Conservation (phyloP, 78 protist genomes). For the Dictyostelium firmibasis region DNA sequence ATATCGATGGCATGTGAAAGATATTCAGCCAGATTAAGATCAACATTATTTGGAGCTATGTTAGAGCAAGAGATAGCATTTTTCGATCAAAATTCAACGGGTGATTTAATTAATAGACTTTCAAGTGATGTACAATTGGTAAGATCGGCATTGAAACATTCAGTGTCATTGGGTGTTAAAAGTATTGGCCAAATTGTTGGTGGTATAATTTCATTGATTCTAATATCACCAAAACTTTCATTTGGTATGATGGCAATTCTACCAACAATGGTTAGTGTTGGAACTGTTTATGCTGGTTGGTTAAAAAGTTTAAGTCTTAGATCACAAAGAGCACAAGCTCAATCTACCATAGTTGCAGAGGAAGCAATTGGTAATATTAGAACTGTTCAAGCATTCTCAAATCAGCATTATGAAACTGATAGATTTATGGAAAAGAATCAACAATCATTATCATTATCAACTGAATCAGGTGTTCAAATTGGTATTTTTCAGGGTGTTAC, state of each 20-base stretch:
- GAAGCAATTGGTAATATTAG: slow-evolving; percentile 76
- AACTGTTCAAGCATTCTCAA: slow-evolving; percentile 84
- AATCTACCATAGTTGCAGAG: slow-evolving; percentile 79
- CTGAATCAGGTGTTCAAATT: slow-evolving; percentile 41
- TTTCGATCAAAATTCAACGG: slow-evolving; percentile 92
- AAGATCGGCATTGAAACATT: slow-evolving; percentile 72
- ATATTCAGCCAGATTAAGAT: slow-evolving; percentile 42
- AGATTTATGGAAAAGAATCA: background rate
- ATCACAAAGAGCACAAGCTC: slow-evolving; percentile 57
- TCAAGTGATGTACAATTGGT: slow-evolving; percentile 76
- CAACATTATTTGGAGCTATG: slow-evolving; percentile 11
- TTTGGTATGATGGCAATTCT: slow-evolving; percentile 22
- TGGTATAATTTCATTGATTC: slow-evolving; percentile 48
- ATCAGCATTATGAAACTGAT: slow-evolving; percentile 5
- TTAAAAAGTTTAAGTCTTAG: slow-evolving; percentile 15
- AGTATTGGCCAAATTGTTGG: slow-evolving; percentile 69
- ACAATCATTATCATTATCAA: slow-evolving; percentile 10
- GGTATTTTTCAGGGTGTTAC: slow-evolving; percentile 70
- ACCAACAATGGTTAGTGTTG: slow-evolving; percentile 59
- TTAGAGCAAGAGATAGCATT: slow-evolving; percentile 85
- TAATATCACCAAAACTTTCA: slow-evolving; percentile 52
- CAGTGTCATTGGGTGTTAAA: slow-evolving; percentile 60
- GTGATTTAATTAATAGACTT: slow-evolving; percentile 92
- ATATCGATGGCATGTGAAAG: slow-evolving; percentile 43
- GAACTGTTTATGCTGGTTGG: slow-evolving; percentile 49